Evolutionary conservation across 495 filamentous ascomycete species (phyloP), one percentile per base, ranked within the genome.

Genomic region (Niebla homalea): DNA sequence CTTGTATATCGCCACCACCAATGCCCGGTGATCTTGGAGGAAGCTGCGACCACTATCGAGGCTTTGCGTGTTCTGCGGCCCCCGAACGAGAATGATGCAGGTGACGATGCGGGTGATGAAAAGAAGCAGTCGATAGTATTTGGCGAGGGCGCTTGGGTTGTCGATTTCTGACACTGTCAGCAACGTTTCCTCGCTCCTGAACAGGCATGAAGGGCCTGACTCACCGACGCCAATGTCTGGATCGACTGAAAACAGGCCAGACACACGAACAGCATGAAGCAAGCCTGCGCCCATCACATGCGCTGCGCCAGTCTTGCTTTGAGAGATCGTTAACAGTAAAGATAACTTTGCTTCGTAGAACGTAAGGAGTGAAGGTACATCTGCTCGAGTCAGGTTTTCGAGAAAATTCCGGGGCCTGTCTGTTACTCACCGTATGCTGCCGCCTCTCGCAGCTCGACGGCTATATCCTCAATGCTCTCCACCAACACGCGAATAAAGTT

Each of bases 401-500:
- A 40, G 12, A 20, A n/a, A 36, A 23, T 36, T 46, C 66, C 55
- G 64, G 60, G 29, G 51, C 36, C 42, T 10, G 21, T 23, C 22
- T 5, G 41, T 26, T 20, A 52, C 68, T 62, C 67, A 79, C 79
- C 72, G 54, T 65, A 63, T 40, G 69, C 62, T 60, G 68, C 61
- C 2, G 75, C 68, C 57, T 71, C 68, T 41, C 59, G 62, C 21
- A 85, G 68, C 50, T 95, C 89, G 6, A 67, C 53, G 12, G 85
- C 74, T 40, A 94, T 75, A 43, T 73, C 71, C 55, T 82, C 79
- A 52, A 94, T 77, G 21, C 81, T 80, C 62, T 96, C 90, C 41
- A 97, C 78, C 51, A 96, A 77, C 7, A 97, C 78, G 37, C 80
- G 81, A 41, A 96, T 73, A 67, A 96, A 96, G 62, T 96, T 96